Evolutionary conservation across 1,139 yeast species (phyloP).

Genomic region (Hyphopichia wangnamkhiaoensis): DNA sequence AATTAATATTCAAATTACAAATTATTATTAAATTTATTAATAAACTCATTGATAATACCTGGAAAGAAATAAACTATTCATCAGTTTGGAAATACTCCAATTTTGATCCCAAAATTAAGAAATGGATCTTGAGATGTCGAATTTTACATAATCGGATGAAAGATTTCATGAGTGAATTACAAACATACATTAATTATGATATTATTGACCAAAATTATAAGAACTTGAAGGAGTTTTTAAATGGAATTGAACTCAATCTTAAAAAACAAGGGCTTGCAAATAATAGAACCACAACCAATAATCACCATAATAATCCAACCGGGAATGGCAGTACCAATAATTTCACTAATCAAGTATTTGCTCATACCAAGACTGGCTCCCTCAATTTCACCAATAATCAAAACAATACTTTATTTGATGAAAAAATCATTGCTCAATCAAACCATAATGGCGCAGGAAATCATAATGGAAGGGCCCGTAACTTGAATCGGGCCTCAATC

Average conservation of each 20-base stretch:
- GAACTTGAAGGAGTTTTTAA: slow-evolving; percentile 32
- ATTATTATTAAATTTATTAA: slow-evolving; percentile 63
- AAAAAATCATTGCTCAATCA: slow-evolving; percentile 19
- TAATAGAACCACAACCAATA: too few species aligned
- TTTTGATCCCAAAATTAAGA: slow-evolving; percentile 41
- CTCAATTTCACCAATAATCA: slow-evolving; percentile 2
- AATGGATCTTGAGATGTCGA: slow-evolving; percentile 61
- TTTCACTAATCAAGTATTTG: neutral
- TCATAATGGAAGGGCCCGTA: slow-evolving; percentile 4
- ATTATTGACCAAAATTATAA: slow-evolving; percentile 61
- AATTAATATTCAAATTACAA: slow-evolving; percentile 73
- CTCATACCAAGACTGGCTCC: neutral
- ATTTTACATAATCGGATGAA: slow-evolving; percentile 63
- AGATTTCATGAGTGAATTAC: slow-evolving; percentile 57
- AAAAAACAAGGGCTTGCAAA: neutral
- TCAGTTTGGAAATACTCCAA: slow-evolving; percentile 62
- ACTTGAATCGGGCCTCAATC: too few species aligned
- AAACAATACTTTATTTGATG: slow-evolving; percentile 33
- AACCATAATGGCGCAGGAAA: slow-evolving; percentile 6
- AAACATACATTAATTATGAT: slow-evolving; percentile 57
- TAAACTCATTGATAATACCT: slow-evolving; percentile 60
- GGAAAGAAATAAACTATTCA: slow-evolving; percentile 73
- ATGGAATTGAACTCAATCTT: slow-evolving; percentile 13
- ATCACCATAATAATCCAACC: too few species aligned
- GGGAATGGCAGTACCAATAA: neutral